phyloP scores from a whole-genome alignment of 768 basidiomycete species.

The Psilocybe cubensis region DNA sequence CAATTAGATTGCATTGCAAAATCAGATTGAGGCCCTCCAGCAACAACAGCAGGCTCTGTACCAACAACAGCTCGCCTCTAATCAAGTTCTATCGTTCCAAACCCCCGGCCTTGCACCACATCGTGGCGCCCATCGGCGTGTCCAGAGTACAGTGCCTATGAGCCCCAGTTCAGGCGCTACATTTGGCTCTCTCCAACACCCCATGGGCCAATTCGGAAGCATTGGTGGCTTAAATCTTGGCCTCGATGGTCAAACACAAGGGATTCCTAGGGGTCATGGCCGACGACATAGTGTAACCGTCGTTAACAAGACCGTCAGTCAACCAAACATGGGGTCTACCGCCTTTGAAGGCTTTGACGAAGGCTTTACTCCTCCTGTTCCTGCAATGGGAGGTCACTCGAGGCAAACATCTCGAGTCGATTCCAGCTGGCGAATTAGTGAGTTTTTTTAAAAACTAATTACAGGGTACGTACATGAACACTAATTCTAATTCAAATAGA shows the following conservation, averaged over 20 bases:
- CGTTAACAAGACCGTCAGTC: conserved; percentile 70
- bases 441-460: conserved; percentile 33
- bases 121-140: conserved; percentile 72
- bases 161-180: conserved; percentile 46
- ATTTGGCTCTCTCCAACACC: conserved; percentile 52
- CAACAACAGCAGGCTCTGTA: conserved; percentile 91
- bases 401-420: conserved; percentile 77
- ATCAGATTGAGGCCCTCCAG: conserved; percentile 86
- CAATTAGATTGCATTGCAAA: conserved; percentile 84
- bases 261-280: conserved; percentile 82
- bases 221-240: conserved; percentile 55
- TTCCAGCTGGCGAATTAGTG: conserved; percentile 89
- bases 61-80: conserved; percentile 88
- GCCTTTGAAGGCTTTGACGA: conserved; percentile 79
- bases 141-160: conserved; percentile 83
- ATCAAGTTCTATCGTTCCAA: conserved; percentile 81
- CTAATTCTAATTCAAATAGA: conserved; percentile 43
- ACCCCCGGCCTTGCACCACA: conserved; percentile 73
- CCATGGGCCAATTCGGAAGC: conserved; percentile 72
- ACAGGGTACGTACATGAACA: background rate
- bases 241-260: conserved; percentile 66
- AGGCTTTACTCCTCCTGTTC: conserved; percentile 65
- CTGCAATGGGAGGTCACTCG: conserved; percentile 65
- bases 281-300: conserved; percentile 92
- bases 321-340: conserved; percentile 45